Percentiles rank a stretch among this genome's conserved stretches.
Conservation (phyloP, 208 protist genomes). For the Leishmania mexicana region DNA sequence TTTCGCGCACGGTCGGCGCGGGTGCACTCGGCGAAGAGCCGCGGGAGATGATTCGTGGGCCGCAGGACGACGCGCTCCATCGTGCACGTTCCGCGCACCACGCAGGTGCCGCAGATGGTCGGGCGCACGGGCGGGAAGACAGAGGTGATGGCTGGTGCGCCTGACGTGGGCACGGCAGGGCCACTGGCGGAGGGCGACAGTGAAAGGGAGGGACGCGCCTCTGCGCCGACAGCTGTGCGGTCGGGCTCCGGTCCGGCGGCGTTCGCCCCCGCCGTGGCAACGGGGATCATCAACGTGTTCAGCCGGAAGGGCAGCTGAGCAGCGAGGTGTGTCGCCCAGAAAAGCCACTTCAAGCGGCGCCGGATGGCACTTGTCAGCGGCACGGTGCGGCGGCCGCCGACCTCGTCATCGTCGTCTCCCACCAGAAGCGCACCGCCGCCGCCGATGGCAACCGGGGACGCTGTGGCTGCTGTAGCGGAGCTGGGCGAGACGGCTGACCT, state of each 20-base stretch:
- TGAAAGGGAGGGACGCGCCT: not conserved
- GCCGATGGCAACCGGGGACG: not conserved
- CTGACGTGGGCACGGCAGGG: not conserved
- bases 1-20: not conserved
- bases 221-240: not conserved
- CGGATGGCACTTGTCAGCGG: not conserved
- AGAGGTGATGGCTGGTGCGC: not conserved
- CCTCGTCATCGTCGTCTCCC: slow-evolving; percentile 1
- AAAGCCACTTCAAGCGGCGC: slow-evolving; percentile 20
- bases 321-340: not conserved
- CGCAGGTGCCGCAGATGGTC: slow-evolving; percentile 17
- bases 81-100: slow-evolving; percentile 23
- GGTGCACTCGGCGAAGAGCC: not conserved
- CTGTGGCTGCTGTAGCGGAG: not conserved
- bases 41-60: slow-evolving; percentile 8
- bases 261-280: not conserved
- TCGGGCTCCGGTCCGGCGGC: not conserved
- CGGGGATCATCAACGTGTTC: not conserved
- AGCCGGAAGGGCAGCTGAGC: slow-evolving; percentile 7
- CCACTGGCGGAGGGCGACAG: not conserved
- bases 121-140: slow-evolving; percentile 16
- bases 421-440: not conserved
- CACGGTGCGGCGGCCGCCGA: not conserved
- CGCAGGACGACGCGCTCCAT: slow-evolving; percentile 26
- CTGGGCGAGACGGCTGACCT: not conserved